A percentile compares a stretch with the other conserved stretches of the same genome.
phyloP scores from a whole-genome alignment of 768 basidiomycete genomes.

The Trichaptum fuscoviolaceum region DNA sequence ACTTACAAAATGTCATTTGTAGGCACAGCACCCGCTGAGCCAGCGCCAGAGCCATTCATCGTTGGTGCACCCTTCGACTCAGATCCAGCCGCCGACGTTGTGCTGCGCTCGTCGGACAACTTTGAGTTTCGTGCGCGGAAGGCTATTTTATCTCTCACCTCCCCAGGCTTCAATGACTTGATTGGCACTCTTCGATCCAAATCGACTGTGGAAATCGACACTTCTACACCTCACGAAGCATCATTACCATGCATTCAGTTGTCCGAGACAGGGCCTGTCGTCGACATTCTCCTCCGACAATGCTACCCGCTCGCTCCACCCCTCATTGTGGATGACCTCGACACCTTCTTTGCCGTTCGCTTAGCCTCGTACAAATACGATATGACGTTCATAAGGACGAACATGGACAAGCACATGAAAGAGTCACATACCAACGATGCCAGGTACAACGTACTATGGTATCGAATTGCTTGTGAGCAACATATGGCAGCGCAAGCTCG shows the following conservation, averaged over 20 bases:
- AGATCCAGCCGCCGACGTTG: slow-evolving; percentile 31
- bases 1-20: too few relatives aligned
- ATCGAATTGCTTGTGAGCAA: not conserved
- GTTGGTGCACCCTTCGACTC: not conserved
- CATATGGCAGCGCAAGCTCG: not conserved
- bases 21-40: too few relatives aligned
- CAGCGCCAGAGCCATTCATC: not conserved
- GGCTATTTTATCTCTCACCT: slow-evolving; percentile 47
- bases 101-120: slow-evolving; percentile 49
- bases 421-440: not conserved
- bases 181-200: slow-evolving; percentile 45
- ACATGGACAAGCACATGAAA: not conserved
- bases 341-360: slow-evolving; percentile 33
- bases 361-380: slow-evolving; percentile 44
- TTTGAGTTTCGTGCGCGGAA: slow-evolving; percentile 51
- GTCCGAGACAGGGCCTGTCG: slow-evolving; percentile 37
- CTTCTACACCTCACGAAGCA: slow-evolving; percentile 7
- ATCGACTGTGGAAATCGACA: slow-evolving; percentile 15
- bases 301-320: slow-evolving; percentile 37
- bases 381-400: slow-evolving; percentile 21
- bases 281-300: slow-evolving; percentile 38
- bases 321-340: slow-evolving; percentile 28
- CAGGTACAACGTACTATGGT: not conserved
- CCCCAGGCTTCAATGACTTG: slow-evolving; percentile 52
- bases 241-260: slow-evolving; percentile 41